A percentile compares a stretch with the other conserved stretches of the same genome.
phyloP scores from a whole-genome alignment of 768 basidiomycete genomes.

The Erythrobasidium yunnanense region DNA sequence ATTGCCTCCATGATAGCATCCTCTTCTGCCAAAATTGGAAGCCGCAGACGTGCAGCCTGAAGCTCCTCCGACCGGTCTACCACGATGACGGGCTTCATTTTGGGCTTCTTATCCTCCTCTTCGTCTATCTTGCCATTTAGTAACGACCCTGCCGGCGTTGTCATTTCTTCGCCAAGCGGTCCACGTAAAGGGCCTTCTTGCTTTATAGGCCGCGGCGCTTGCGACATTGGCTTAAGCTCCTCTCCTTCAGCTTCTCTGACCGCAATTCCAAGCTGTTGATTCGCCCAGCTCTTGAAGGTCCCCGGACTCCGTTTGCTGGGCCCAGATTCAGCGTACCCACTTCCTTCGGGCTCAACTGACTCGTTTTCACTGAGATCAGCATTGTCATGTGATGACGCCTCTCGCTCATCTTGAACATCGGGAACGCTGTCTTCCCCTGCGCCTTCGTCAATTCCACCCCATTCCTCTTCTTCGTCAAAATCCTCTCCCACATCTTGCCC shows the following conservation, averaged over 20 bases:
- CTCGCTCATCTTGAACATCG: neutral
- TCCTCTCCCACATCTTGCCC: constrained; percentile 9
- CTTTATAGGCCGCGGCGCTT: too few species aligned
- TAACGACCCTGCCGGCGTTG: constrained; percentile 8
- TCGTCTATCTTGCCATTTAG: constrained; percentile 32
- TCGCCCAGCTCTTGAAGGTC: constrained; percentile 16
- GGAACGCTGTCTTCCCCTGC: neutral
- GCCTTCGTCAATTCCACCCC: constrained; percentile 5
- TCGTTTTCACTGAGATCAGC: neutral
- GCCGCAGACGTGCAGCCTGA: constrained; percentile 60
- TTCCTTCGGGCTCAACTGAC: neutral
- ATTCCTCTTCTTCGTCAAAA: constrained; percentile 26
- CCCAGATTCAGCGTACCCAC: too few species aligned
- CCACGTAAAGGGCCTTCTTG: constrained; percentile 7
- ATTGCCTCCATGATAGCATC: constrained; percentile 89
- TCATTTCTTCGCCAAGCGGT: constrained; percentile 14
- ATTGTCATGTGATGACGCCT: neutral
- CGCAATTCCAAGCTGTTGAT: neutral
- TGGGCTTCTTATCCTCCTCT: constrained; percentile 23
- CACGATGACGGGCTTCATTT: constrained; percentile 29
- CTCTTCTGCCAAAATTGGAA: constrained; percentile 88
- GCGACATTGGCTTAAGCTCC: neutral
- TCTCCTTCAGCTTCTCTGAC: constrained; percentile 28
- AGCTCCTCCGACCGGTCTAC: constrained; percentile 37
- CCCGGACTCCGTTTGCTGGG: neutral